Percentiles rank a stretch among this genome's conserved stretches.
Evolutionary conservation across 2,329 filamentous ascomycete genomes (phyloP).

Genomic region (Dothiorella sarmentorum): DNA sequence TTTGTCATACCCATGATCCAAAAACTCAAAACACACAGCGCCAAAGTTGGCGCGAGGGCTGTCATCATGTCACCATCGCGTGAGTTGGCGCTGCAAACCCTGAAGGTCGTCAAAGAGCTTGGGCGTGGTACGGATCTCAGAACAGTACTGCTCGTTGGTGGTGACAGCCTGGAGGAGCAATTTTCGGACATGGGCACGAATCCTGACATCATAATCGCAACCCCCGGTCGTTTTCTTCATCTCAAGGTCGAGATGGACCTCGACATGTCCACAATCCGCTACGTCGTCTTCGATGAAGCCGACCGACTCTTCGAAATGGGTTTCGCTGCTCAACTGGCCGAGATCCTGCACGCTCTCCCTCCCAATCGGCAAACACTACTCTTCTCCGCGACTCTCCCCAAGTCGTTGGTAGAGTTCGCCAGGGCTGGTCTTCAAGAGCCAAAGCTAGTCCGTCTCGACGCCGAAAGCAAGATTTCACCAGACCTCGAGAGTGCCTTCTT

Average conservation of each 20-base stretch:
- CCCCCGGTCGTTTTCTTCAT: slow-evolving; percentile 92
- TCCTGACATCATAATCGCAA: slow-evolving; percentile 95
- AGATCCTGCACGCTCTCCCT: slow-evolving; percentile 88
- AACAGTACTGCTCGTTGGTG: slow-evolving; percentile 85
- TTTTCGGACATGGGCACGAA: slow-evolving; percentile 90
- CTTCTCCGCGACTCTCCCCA: slow-evolving; percentile 92
- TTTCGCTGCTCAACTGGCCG: slow-evolving; percentile 86
- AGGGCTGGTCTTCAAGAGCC: slow-evolving; percentile 90
- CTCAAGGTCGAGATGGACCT: slow-evolving; percentile 94
- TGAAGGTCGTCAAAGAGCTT: slow-evolving; percentile 96
- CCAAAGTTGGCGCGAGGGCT: slow-evolving; percentile 78
- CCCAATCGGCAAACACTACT: slow-evolving; percentile 81
- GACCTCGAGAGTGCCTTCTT: slow-evolving; percentile 97
- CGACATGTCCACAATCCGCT: slow-evolving; percentile 84
- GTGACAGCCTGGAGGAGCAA: slow-evolving; percentile 93
- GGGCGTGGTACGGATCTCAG: slow-evolving; percentile 86
- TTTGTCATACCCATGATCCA: slow-evolving; percentile 99
- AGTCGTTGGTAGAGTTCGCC: slow-evolving; percentile 93
- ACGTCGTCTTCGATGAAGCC: slow-evolving; percentile 96
- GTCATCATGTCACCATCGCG: slow-evolving; percentile 88
- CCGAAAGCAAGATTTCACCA: slow-evolving; percentile 92
- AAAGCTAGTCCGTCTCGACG: slow-evolving; percentile 82
- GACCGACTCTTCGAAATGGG: slow-evolving; percentile 98
- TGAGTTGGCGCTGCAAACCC: slow-evolving; percentile 88
- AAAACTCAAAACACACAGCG: slow-evolving; percentile 81